phyloP scores from a whole-genome alignment of 192 early-diverging fungal genomes.

The Entrophospora sp. region DNA sequence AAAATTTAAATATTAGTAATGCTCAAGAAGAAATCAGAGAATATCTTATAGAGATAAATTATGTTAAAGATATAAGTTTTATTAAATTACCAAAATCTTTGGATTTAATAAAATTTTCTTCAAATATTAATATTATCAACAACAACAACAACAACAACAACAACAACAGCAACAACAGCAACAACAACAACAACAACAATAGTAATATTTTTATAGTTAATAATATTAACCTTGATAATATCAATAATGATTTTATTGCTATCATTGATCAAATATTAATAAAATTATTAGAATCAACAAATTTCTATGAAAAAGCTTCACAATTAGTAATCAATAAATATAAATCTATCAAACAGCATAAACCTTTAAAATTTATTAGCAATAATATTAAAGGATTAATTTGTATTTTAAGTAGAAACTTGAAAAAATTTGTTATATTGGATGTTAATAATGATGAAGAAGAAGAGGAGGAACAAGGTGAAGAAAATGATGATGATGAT shows the following conservation, averaged over 20 bases:
- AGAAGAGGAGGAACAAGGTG: background rate
- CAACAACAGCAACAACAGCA: too few species aligned
- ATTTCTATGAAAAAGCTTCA: background rate
- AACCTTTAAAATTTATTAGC: slow-evolving; percentile 2
- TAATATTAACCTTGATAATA: too few species aligned
- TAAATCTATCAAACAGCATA: background rate
- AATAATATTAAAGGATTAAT: background rate
- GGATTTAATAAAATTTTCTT: too few species aligned
- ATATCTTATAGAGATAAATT: too few species aligned
- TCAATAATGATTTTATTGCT: background rate
- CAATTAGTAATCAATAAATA: background rate
- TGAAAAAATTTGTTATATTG: slow-evolving; percentile 9
- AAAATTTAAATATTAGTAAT: background rate
- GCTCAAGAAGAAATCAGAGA: too few species aligned
- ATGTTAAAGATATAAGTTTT: too few species aligned
- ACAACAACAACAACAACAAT: too few species aligned
- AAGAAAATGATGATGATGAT: too few species aligned
- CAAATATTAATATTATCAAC: too few species aligned
- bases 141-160: too few species aligned
- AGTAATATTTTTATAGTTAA: too few species aligned
- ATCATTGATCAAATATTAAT: background rate
- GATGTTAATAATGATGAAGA: slow-evolving; percentile 17
- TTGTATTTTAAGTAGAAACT: slow-evolving; percentile 7
- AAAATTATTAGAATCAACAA: background rate
- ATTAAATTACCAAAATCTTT: too few species aligned